Percentiles rank a stretch among this genome's conserved stretches.
Conservation (phyloP, 2,329 filamentous ascomycete species). For the Berkeleyomyces basicola region DNA sequence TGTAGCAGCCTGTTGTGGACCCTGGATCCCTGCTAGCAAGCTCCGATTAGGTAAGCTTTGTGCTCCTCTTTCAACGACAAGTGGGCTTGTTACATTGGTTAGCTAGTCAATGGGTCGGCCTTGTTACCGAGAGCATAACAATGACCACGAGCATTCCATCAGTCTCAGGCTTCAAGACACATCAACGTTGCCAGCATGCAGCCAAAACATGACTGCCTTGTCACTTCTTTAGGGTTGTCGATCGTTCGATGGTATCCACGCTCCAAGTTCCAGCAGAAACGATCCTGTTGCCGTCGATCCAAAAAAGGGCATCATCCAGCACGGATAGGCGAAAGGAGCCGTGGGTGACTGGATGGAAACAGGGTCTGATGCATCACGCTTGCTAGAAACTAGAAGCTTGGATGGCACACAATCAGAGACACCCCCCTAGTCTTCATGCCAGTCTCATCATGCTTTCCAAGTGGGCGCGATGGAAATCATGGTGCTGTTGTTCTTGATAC, state of each 20-base stretch:
- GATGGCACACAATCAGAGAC: not conserved
- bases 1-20: not conserved
- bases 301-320: not conserved
- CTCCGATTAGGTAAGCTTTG: slow-evolving; percentile 9
- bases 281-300: not conserved
- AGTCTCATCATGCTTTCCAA: not conserved
- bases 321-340: not conserved
- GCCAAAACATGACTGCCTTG: not conserved
- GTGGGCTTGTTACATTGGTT: not conserved
- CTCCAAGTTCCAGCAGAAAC: not conserved
- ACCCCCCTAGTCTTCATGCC: not conserved
- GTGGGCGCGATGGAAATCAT: not conserved
- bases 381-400: not conserved
- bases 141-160: not conserved
- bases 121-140: not conserved
- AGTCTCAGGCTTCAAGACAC: not conserved
- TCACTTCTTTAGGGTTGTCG: too few relatives aligned
- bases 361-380: not conserved
- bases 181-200: not conserved
- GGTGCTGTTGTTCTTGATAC: not conserved
- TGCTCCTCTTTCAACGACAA: slow-evolving; percentile 12
- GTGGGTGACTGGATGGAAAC: not conserved
- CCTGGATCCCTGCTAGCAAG: not conserved
- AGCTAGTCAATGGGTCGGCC: not conserved
- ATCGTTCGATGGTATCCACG: too few relatives aligned